Base-by-base conservation (phyloP, 2,329 filamentous ascomycete species). In the Chrysosporium keratinophilum region DNA sequence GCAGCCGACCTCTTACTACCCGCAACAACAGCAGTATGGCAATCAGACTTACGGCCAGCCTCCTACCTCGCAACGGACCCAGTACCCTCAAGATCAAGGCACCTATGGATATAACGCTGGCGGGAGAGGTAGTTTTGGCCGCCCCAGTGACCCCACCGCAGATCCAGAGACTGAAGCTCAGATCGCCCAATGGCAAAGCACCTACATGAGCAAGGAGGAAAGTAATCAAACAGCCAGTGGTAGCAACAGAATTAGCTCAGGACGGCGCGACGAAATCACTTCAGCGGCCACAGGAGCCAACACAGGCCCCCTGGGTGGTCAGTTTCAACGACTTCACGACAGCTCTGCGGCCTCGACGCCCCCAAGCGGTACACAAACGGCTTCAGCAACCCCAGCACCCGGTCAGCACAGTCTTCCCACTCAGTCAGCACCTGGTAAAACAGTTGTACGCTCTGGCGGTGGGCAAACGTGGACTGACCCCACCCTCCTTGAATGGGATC, bases 171-270 rank as follows among this genome's bases (percentile, higher is more conserved):
- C 88, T 74, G 88, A 93, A 55, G 88, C 88, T 31, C 88, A 94
- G 69, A 90, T 96, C 57, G 89, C 90, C 47, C 87, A 95, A 69
- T 96, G 91, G 88, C 89, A 95, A 70, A 91, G 85, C 69, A 88
- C 89, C 23, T 95, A 95, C 69, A 80, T 82, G 58, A 78, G 76
- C 48, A 83, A 79, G 61, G 83, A 85, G 48, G 52, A 54, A 33
- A 45, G 14, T 33, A 39, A 14, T 23, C 40, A 50, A 10, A 12
- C 40, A 10, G 46, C 9, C 14, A 23, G n/a, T 28, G 20, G 33
- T 10, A 34, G 74, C 77, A 10, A 65, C 67, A 35, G 67, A 54
- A 20, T 47, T 58, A 64, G 61, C 55, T 59, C 56, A 40, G 75
- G 69, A 46, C 74, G 73, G 57, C 67, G 68, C 10, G 67, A 72